Evolutionary conservation across 805 yeast species (phyloP).

Genomic region (Kregervanrija delftensis): DNA sequence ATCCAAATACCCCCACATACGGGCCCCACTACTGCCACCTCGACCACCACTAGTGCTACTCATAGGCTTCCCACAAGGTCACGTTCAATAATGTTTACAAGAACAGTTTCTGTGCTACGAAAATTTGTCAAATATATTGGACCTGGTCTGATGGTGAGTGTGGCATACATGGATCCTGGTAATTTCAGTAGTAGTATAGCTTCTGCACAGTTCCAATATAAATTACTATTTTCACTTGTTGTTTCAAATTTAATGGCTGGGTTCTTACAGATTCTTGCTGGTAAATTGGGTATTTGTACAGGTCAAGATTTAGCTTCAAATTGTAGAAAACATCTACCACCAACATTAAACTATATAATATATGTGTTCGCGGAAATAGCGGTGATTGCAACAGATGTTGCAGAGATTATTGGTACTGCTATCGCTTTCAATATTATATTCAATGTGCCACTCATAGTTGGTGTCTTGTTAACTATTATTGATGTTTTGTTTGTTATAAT

Average conservation of each 20-base stretch:
- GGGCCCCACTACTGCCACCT: no score
- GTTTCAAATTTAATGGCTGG: constrained; percentile 83
- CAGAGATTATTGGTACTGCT: constrained; percentile 98
- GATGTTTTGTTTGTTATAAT: constrained; percentile 81
- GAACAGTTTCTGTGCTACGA: constrained; percentile 8
- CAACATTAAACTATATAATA: constrained; percentile 48
- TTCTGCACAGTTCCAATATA: constrained; percentile 67
- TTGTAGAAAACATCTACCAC: constrained; percentile 70
- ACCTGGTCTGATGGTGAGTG: constrained; percentile 92
- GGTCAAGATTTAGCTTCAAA: constrained; percentile 88
- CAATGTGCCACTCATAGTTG: constrained; percentile 70
- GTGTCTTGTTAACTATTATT: constrained; percentile 76
- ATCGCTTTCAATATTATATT: constrained; percentile 82
- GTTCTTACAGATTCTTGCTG: constrained; percentile 75
- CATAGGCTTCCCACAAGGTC: no score
- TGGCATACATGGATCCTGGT: constrained; percentile 97
- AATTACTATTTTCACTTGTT: constrained; percentile 68
- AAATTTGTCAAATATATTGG: constrained; percentile 57
- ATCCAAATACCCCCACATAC: no score
- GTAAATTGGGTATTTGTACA: constrained; percentile 88
- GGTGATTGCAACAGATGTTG: constrained; percentile 91
- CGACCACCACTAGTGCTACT: no score
- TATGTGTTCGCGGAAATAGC: constrained; percentile 84
- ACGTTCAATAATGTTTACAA: no score
- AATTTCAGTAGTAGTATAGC: constrained; percentile 93